Conservation (phyloP, 345 rosid genomes). For the Garcia nutans region DNA sequence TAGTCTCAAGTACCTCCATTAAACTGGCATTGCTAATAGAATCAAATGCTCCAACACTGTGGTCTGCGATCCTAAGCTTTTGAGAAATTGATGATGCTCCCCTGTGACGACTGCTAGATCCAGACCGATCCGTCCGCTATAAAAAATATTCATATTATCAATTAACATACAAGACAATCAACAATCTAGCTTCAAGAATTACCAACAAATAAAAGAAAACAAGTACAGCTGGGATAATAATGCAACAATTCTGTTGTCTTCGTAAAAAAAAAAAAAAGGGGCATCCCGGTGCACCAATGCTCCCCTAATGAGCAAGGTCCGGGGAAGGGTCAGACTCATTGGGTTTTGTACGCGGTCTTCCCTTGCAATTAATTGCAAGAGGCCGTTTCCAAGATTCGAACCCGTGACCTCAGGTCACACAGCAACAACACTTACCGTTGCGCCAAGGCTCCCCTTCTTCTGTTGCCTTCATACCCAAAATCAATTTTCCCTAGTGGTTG, state of each 20-base stretch:
- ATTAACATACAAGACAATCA: slow-evolving; percentile 10
- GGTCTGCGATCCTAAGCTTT: slow-evolving; percentile 61
- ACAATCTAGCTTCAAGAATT: neutral
- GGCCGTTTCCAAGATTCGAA: no score
- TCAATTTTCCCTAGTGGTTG: neutral
- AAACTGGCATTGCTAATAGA: slow-evolving; percentile 76
- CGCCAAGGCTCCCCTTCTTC: no score
- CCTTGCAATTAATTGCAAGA: no score
- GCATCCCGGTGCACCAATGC: no score
- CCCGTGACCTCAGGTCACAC: no score
- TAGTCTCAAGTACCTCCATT: slow-evolving; percentile 66
- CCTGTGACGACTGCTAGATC: slow-evolving; percentile 71
- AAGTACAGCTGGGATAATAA: neutral
- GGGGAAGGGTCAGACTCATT: no score
- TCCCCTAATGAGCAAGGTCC: no score
- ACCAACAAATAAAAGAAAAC: neutral
- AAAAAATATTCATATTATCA: slow-evolving; percentile 27
- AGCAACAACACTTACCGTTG: no score
- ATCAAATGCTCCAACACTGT: slow-evolving; percentile 51
- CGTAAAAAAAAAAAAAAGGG: no score
- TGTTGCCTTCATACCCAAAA: neutral
- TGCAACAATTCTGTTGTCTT: neutral
- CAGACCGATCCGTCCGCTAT: slow-evolving; percentile 86
- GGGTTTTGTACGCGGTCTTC: no score
- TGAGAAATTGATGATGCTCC: slow-evolving; percentile 61